Percentiles rank a stretch among this genome's conserved stretches.
Evolutionary conservation across 2,329 filamentous ascomycete genomes (phyloP).

Genomic region (Epichloe typhina): DNA sequence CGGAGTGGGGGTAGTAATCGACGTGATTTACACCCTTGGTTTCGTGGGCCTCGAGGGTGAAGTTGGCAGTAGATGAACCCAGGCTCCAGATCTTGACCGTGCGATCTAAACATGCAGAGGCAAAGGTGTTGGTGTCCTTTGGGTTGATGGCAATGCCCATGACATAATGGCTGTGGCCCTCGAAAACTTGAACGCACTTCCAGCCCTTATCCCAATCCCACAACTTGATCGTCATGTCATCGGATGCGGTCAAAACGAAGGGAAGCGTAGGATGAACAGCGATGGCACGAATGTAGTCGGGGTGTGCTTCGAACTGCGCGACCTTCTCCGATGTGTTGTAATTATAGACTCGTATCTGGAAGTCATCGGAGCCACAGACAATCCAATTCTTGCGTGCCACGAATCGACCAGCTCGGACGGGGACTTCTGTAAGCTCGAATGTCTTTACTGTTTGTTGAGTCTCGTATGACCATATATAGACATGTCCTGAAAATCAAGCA

Average conservation of each 20-base stretch:
- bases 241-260: conserved; percentile 88
- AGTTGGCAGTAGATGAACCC: conserved; percentile 86
- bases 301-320: conserved; percentile 90
- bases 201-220: conserved; percentile 99
- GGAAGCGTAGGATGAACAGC: conserved; percentile 90
- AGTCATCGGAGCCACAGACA: conserved; percentile 89
- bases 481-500: conserved; percentile 53
- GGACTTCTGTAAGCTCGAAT: conserved; percentile 96
- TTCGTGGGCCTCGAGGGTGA: conserved; percentile 92
- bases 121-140: conserved; percentile 86
- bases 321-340: conserved; percentile 99
- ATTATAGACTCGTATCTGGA: conserved; percentile 81
- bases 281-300: conserved; percentile 96
- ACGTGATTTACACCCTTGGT: conserved; percentile 97
- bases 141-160: conserved; percentile 97
- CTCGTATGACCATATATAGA: conserved; percentile 98
- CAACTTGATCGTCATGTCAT: conserved; percentile 97
- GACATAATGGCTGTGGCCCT: conserved; percentile 91
- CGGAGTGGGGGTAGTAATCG: conserved; percentile 69
- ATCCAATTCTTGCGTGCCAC: conserved; percentile 99
- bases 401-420: conserved; percentile 91
- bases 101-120: conserved; percentile 86
- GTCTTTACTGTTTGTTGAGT: conserved; percentile 96
- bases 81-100: conserved; percentile 98
- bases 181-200: conserved; percentile 96